These are phyloP conservation scores for Persicaria tinctoria DNA, from an alignment of 148 eudicot species.

Conservation along the genomic window DNA sequence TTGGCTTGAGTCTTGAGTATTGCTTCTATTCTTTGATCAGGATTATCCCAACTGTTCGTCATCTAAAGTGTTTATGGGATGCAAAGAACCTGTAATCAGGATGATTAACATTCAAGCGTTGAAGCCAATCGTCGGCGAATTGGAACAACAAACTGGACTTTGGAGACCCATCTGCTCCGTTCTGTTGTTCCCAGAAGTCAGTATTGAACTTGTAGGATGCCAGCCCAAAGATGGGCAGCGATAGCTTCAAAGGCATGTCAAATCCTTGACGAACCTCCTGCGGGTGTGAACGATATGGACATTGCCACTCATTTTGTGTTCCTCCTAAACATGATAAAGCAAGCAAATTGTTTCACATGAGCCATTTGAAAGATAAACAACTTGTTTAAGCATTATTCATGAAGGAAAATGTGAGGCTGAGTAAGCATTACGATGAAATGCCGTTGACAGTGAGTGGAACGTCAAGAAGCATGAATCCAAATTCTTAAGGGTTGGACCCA, in stretches of 20 bases:
- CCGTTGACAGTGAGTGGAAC: slow-evolving; percentile 74
- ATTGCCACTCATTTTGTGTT: slow-evolving; percentile 34
- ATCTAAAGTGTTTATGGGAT: slow-evolving; percentile 37
- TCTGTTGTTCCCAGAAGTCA: slow-evolving; percentile 55
- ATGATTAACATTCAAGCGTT: slow-evolving; percentile 51
- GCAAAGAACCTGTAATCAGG: slow-evolving; percentile 71
- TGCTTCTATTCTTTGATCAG: slow-evolving; percentile 2
- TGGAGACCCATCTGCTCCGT: slow-evolving; percentile 35
- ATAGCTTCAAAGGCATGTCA: slow-evolving; percentile 37
- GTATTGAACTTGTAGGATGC: slow-evolving; percentile 67
- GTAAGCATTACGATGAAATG: slow-evolving; percentile 32
- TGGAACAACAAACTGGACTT: slow-evolving; percentile 46
- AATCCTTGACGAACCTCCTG: slow-evolving; percentile 30
- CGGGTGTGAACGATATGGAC: slow-evolving; percentile 27
- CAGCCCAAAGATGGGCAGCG: slow-evolving; percentile 75
- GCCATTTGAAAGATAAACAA: not conserved
- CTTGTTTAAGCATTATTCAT: not conserved
- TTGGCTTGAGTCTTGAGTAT: not conserved
- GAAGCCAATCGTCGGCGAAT: slow-evolving; percentile 78
- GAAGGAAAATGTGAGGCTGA: not conserved
- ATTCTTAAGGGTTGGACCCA: slow-evolving; percentile 84
- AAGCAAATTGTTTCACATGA: not conserved
- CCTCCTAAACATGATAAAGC: slow-evolving; percentile 26
- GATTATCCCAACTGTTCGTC: slow-evolving; percentile 9
- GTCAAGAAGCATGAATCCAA: slow-evolving; percentile 95